Conservation (phyloP, 202 grass and related monocot species). For the Elaeis oleifera region DNA sequence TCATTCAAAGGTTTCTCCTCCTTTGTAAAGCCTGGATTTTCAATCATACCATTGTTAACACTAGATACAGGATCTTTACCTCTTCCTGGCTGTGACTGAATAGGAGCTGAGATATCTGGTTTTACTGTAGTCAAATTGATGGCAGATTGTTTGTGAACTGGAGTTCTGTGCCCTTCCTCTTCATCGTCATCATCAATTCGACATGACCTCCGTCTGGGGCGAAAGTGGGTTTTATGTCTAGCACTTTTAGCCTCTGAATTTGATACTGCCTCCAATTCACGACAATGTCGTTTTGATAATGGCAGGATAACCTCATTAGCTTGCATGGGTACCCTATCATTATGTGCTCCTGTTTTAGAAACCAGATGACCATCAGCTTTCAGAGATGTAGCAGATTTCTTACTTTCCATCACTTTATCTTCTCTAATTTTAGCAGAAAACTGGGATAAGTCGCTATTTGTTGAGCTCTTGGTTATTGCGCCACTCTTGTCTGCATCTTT, state of each 20-base stretch:
- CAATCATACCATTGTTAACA: constrained; percentile 29
- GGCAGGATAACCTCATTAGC: constrained; percentile 21
- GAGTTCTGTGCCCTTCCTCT: constrained; percentile 51
- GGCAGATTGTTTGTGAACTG: constrained; percentile 47
- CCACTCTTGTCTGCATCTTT: constrained; percentile 29
- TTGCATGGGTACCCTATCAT: constrained; percentile 21
- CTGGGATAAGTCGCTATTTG: constrained; percentile 19
- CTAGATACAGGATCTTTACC: constrained; percentile 24
- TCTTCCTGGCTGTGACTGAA: constrained; percentile 22
- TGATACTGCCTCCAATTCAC: constrained; percentile 23
- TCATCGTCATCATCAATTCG: constrained; percentile 44
- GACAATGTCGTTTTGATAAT: constrained; percentile 28
- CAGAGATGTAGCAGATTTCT: constrained; percentile 22
- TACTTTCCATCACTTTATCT: constrained; percentile 23
- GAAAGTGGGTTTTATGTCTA: constrained; percentile 22
- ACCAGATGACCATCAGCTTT: constrained; percentile 20
- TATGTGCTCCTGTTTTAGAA: constrained; percentile 16
- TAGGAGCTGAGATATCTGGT: constrained; percentile 10
- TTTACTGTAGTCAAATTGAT: constrained; percentile 27
- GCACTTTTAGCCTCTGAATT: constrained; percentile 18
- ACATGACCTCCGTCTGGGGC: constrained; percentile 51
- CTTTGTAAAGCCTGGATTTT: constrained; percentile 29
- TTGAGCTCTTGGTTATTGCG: constrained; percentile 29
- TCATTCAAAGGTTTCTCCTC: constrained; percentile 40
- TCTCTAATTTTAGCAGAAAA: constrained; percentile 25